Evolutionary conservation across 306 rosid genomes (phyloP).

Genomic region (Pachyrhizus erosus): DNA sequence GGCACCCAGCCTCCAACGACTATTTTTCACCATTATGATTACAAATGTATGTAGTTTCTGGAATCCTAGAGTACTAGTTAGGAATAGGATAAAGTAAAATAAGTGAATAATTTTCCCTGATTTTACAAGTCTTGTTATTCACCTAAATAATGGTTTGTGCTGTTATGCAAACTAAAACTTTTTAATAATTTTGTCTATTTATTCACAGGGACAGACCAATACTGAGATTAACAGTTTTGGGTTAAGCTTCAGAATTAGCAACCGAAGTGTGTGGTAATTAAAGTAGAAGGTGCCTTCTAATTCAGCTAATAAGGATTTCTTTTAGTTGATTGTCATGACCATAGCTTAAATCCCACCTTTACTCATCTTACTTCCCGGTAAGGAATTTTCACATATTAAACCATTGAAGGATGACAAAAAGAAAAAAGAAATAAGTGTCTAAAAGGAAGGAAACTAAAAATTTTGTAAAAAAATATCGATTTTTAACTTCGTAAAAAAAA

Average conservation of each 20-base stretch:
- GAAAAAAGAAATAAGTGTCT: background rate
- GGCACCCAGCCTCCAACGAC: slow-evolving; percentile 28
- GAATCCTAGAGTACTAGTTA: slow-evolving; percentile 45
- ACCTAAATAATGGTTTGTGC: slow-evolving; percentile 8
- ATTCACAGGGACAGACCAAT: background rate
- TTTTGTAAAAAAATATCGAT: background rate
- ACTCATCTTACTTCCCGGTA: background rate
- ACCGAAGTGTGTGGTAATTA: background rate
- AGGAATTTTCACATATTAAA: background rate
- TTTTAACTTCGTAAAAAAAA: background rate
- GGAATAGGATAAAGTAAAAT: slow-evolving; percentile 23
- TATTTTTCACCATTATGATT: slow-evolving; percentile 41
- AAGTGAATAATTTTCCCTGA: background rate
- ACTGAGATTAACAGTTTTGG: background rate
- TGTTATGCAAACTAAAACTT: background rate
- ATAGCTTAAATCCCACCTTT: background rate
- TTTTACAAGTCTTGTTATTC: slow-evolving; percentile 23
- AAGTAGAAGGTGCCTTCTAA: background rate
- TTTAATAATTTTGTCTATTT: slow-evolving; percentile 1
- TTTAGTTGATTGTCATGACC: background rate
- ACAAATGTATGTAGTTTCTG: slow-evolving; percentile 21
- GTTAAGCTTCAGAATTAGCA: background rate
- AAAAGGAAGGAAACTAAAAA: background rate
- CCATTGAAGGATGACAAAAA: background rate
- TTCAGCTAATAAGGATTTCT: background rate